A percentile compares a stretch with the other conserved stretches of the same genome.
These are phyloP conservation scores for Conticribra guillardii DNA, from an alignment of 108 stramenopile species.

Conservation along the genomic window DNA sequence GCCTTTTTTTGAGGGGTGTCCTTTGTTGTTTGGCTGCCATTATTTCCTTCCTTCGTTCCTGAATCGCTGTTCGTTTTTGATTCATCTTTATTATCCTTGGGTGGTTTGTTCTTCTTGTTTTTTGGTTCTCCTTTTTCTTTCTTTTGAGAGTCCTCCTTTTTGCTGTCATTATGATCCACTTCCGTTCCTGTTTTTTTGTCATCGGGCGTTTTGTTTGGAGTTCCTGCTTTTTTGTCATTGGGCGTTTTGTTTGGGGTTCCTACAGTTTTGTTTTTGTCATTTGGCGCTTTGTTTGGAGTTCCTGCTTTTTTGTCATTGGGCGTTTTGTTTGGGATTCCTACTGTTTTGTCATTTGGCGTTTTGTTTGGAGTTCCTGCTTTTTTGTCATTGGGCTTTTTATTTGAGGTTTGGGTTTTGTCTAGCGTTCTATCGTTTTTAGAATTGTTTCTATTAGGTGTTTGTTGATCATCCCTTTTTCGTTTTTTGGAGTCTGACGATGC, in stretches of 20 bases:
- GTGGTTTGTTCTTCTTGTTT: slow-evolving; percentile 3
- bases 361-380: not conserved
- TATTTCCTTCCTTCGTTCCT: too few species aligned
- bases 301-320: not conserved
- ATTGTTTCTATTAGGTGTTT: not conserved
- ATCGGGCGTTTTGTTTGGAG: not conserved
- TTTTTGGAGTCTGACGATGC: slow-evolving; percentile 24
- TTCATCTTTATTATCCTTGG: not conserved
- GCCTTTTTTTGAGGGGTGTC: not conserved
- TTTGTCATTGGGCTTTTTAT: slow-evolving; percentile 1
- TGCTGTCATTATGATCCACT: not conserved
- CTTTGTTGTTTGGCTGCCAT: not conserved
- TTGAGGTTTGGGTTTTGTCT: not conserved
- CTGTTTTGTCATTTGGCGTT: not conserved
- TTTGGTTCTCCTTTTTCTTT: slow-evolving; percentile 1
- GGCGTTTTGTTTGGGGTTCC: too few species aligned
- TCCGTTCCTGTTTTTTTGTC: not conserved
- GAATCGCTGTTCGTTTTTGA: too few species aligned
- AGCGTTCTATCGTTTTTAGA: slow-evolving; percentile 11
- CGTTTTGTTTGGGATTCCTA: not conserved
- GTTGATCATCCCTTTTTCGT: slow-evolving; percentile 11
- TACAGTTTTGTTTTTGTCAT: not conserved
- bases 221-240: not conserved
- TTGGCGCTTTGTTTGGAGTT: slow-evolving; percentile 9
- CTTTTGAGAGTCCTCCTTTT: not conserved